Evolutionary conservation across 108 stramenopile genomes (phyloP), one percentile per base, ranked within the genome.

Genomic region (Fragilariopsis cylindrus): DNA sequence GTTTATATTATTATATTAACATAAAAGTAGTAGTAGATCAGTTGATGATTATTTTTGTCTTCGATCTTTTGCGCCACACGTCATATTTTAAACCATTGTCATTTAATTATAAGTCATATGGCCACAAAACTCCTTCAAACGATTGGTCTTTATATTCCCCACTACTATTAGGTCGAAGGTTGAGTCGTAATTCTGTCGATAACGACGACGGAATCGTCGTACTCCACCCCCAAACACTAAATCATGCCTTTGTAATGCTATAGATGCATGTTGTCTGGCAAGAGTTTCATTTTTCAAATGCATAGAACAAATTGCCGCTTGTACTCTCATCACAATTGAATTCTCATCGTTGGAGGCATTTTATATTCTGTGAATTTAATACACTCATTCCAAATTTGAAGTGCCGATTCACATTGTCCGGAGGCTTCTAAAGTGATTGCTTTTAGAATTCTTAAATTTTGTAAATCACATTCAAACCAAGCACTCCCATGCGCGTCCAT

Each of bases 391-490:
- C 92, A 93, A 21, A 82, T 41, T 12, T 56, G 49, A 42, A 89
- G 50, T 21, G 92, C 92, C 46, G 83, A 47, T 5, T 72, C 18
- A 15, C 60, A 73, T 63, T 80, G 79, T 8, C 87, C 92, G 21
- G 88, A 53, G 5, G 76, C 69, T 16, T 90, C 92, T 48, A 90
- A 65, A 15, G 92, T 90, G 47, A 93, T 85, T 9, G 90, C 89
- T 68, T 85, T 80, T 8, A 93, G 69, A 47, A 90, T 83, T 44
- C 80, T 82, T 48, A 93, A 71, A 57, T 90, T 86, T 63, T 93
- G 85, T 18, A 84, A 67, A 57, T 93, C 90, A 48, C 85, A 88
- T 74, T 86, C 80, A 81, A 89, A 93, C 86, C 86, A 90, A 4
- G 69, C 57, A 7, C 46, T 48, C 47, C 79, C 84, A 30, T 67